Evolutionary conservation across 371 early-diverging fungal genomes (phyloP), one percentile per base, ranked within the genome.

Genomic region (Rhizopus sp.): DNA sequence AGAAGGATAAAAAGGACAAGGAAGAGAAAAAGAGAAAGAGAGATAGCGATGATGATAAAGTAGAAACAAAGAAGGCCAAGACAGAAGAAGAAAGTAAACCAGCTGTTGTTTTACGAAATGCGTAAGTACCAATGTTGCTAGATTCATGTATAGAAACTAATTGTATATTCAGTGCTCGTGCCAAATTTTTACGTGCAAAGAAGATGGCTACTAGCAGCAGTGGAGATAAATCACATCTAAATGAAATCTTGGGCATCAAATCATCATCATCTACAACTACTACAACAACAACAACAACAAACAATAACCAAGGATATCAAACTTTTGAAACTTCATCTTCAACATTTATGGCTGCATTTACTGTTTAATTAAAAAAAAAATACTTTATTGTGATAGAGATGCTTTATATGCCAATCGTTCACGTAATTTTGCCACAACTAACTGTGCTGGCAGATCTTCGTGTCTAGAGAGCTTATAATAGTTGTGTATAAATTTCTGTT

Each of bases 171-270:
- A 84, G 85, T 56, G 86, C 88, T 57, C 83, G 91, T 57, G 83
- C 84, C 32, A 88, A 88, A 55, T 91, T 88, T 58, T 75, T 89
- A 37, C 77, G 80, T 42, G 88, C 88, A 57, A 91, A 91, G 65
- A 70, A 70, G 42, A 80, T 87, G 57, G 81, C 84, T 7, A 82
- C 84, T 5, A 57, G 51, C 10, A 54, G 35, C 5, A 61, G 75
- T 13, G 70, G 75, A 50, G 77, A 80, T 48, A 50, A 63, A 46
- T 74, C 73, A 3, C 68, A 78, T 33, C 62, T 85, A 35, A 82
- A 81, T 45, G 81, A 83, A 50, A 85, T 85, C 58, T 57, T 80
- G 48, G 81, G 82, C 29, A 77, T 82, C 60, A 75, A 71, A 39
- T 70, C 82, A 46, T 44, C 52, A 32, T 44, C 17, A 13, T 44